Percentiles rank a stretch among this genome's conserved stretches.
phyloP scores from a whole-genome alignment of 768 basidiomycete species.

The Boletus rubescentipes region DNA sequence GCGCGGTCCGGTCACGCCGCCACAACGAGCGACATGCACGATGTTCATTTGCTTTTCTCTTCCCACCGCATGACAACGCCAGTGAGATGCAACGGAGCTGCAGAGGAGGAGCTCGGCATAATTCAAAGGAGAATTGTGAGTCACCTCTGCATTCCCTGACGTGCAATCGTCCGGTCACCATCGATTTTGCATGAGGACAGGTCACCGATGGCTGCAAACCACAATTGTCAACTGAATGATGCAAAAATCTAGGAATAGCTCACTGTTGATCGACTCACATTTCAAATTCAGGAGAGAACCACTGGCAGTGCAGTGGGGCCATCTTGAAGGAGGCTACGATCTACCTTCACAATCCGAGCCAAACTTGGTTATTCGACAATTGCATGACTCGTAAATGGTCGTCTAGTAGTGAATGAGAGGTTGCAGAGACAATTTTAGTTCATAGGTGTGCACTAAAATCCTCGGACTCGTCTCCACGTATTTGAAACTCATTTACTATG shows the following conservation, averaged over 20 bases:
- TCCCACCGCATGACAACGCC: constrained; percentile 5
- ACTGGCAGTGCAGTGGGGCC: neutral
- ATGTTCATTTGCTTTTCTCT: constrained; percentile 4
- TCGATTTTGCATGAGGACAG: constrained; percentile 8
- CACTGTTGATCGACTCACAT: constrained; percentile 18
- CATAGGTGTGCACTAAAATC: constrained; percentile 13
- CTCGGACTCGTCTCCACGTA: constrained; percentile 18
- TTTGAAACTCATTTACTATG: constrained; percentile 19
- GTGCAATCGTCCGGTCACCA: neutral
- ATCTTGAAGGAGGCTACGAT: neutral
- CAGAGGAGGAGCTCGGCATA: neutral
- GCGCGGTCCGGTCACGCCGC: constrained; percentile 10
- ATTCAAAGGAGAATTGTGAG: constrained; percentile 9
- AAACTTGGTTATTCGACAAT: constrained; percentile 3
- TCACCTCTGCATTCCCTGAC: constrained; percentile 1
- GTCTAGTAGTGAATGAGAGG: neutral
- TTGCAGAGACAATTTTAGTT: neutral
- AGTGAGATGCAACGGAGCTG: neutral
- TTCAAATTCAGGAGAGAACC: constrained; percentile 20
- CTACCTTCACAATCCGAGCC: constrained; percentile 6
- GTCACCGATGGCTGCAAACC: neutral
- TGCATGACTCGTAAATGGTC: constrained; percentile 1
- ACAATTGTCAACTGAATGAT: constrained; percentile 3
- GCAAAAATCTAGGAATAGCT: constrained; percentile 4
- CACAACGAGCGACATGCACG: constrained; percentile 10